Conservation (phyloP, 2,329 filamentous ascomycete genomes). For the Paecilomyces variotii region DNA sequence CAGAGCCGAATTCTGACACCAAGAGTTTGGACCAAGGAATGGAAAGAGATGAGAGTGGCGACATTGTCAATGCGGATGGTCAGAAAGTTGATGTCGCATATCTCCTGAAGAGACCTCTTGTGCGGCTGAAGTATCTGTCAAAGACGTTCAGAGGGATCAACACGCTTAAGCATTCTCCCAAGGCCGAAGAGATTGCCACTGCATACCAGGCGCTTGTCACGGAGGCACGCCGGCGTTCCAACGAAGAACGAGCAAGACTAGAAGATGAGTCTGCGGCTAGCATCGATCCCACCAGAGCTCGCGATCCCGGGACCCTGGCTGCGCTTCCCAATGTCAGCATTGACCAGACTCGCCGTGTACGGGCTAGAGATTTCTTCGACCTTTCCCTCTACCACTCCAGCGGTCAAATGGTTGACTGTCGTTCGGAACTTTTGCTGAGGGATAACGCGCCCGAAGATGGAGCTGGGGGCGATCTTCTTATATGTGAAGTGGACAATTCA, state of each 20-base stretch:
- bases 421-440: constrained; percentile 76
- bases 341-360: constrained; percentile 71
- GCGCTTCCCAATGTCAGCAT: constrained; percentile 63
- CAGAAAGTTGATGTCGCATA: constrained; percentile 92
- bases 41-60: constrained; percentile 51
- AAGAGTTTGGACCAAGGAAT: constrained; percentile 47
- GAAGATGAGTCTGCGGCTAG: constrained; percentile 80
- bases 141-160: constrained; percentile 66
- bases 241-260: constrained; percentile 63
- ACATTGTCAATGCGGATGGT: constrained; percentile 63
- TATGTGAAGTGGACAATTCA: constrained; percentile 76
- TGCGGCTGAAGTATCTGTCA: constrained; percentile 77
- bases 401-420: constrained; percentile 81
- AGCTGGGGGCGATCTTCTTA: constrained; percentile 73
- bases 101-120: constrained; percentile 78
- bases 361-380: constrained; percentile 82
- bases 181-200: constrained; percentile 51
- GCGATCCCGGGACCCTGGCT: constrained; percentile 70
- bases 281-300: constrained; percentile 71
- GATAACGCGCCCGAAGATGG: constrained; percentile 64
- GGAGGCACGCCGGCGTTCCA: constrained; percentile 64
- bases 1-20: constrained; percentile 31
- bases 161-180: constrained; percentile 35
- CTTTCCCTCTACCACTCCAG: constrained; percentile 80
- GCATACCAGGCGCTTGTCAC: constrained; percentile 66